Evolutionary conservation across 1,284 basidiomycete genomes (phyloP).

Genomic region (Earliella scabrosa): DNA sequence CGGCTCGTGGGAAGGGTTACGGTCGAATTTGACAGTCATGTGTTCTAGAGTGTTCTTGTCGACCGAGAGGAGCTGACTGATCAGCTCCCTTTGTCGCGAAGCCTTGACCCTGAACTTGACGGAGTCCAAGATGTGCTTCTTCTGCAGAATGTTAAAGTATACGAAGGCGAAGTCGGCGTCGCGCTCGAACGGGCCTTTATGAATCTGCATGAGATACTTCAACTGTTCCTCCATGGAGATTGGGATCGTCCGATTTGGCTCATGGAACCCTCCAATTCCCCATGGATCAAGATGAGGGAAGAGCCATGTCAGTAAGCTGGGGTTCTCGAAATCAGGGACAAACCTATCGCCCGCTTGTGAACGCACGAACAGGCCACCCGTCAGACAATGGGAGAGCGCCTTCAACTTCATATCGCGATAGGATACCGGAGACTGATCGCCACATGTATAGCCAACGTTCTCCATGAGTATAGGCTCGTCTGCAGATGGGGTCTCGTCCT

Average conservation of each 20-base stretch:
- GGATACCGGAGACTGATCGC: not conserved
- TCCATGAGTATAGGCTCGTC: conserved; percentile 10
- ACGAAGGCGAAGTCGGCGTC: no score
- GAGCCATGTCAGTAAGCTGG: no score
- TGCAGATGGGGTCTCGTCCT: no score
- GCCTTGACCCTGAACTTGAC: conserved; percentile 3
- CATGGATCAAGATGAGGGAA: no score
- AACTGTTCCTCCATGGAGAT: conserved; percentile 2
- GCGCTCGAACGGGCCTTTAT: conserved; percentile 9
- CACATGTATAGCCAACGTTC: conserved; percentile 1
- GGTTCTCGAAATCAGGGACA: conserved; percentile 16
- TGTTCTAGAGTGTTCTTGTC: not conserved
- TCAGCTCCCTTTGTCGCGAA: not conserved
- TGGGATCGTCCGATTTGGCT: not conserved
- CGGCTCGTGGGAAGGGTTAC: not conserved
- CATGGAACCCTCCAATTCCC: no score
- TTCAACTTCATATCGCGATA: conserved; percentile 7
- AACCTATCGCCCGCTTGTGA: conserved; percentile 7
- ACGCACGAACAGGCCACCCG: not conserved
- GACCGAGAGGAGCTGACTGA: not conserved
- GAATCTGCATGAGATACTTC: conserved; percentile 1
- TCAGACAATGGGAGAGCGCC: conserved; percentile 7
- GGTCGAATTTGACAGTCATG: not conserved
- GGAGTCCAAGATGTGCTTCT: conserved; percentile 1
- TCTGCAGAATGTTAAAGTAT: no score